phyloP scores from a whole-genome alignment of 192 early-diverging fungal genomes.

The Piromyces finnis region DNA sequence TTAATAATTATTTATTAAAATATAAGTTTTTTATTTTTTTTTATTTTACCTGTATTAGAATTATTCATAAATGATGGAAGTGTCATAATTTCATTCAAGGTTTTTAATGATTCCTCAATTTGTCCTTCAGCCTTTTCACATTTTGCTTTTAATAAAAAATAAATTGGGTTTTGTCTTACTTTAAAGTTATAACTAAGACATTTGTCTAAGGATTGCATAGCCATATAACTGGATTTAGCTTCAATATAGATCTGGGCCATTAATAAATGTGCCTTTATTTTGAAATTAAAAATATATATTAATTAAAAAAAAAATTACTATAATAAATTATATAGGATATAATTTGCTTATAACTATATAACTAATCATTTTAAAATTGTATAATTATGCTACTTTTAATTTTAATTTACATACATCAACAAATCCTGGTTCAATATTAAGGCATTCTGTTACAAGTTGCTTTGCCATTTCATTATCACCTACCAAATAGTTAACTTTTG shows the following conservation, averaged over 20 bases:
- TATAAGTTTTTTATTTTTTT: background rate
- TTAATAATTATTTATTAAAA: no score
- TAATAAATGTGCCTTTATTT: conserved; percentile 18
- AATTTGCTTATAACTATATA: no score
- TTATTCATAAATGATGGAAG: conserved; percentile 16
- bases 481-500: conserved; percentile 15
- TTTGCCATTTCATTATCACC: conserved; percentile 15
- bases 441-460: conserved; percentile 5
- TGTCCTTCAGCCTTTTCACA: conserved; percentile 12
- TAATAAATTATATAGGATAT: no score
- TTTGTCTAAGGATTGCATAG: conserved; percentile 20
- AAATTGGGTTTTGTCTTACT: conserved; percentile 18
- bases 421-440: conserved; percentile 17
- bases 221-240: conserved; percentile 9
- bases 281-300: background rate
- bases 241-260: conserved; percentile 19
- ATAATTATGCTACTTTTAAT: no score
- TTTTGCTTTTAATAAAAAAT: conserved; percentile 19
- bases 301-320: no score
- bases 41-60: conserved; percentile 1
- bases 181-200: conserved; percentile 31
- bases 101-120: conserved; percentile 15
- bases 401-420: conserved; percentile 9
- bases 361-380: no score
- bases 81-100: conserved; percentile 9